phyloP scores from a whole-genome alignment of 305 asterid species.

The Lippia alba region DNA sequence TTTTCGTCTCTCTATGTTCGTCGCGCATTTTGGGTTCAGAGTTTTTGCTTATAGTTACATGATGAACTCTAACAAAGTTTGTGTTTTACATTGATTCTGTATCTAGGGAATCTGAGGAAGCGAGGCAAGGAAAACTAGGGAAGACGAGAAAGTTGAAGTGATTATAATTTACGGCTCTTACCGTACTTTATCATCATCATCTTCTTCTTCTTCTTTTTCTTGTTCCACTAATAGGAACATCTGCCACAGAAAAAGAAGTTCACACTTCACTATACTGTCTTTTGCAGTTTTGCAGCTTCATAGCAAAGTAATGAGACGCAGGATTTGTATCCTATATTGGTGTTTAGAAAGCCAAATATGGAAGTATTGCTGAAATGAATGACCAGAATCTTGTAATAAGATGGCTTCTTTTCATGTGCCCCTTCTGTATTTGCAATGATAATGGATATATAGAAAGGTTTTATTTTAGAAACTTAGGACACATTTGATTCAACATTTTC shows the following conservation, averaged over 20 bases:
- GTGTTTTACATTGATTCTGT: background rate
- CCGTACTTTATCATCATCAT: too few species aligned
- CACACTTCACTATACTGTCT: background rate
- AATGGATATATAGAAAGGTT: too few species aligned
- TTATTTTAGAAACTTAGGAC: too few species aligned
- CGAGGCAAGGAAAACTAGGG: conserved; percentile 15
- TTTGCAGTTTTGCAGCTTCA: conserved; percentile 27
- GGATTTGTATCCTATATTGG: background rate
- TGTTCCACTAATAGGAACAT: background rate
- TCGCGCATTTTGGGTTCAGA: too few species aligned
- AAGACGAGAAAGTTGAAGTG: conserved; percentile 28
- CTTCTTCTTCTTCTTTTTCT: too few species aligned
- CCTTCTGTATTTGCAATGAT: background rate
- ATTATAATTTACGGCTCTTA: background rate
- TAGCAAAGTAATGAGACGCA: conserved; percentile 33
- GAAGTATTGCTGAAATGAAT: conserved; percentile 1
- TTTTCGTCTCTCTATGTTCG: too few species aligned
- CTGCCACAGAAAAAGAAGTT: background rate
- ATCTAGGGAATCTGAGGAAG: conserved; percentile 36
- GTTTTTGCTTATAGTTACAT: background rate
- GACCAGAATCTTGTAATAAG: background rate
- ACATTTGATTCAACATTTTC: too few species aligned
- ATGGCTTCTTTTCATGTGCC: background rate
- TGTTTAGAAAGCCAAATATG: background rate
- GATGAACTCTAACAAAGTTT: conserved; percentile 8